Evolutionary conservation across 257 asterid genomes (phyloP).

Genomic region (Solanum phureja): DNA sequence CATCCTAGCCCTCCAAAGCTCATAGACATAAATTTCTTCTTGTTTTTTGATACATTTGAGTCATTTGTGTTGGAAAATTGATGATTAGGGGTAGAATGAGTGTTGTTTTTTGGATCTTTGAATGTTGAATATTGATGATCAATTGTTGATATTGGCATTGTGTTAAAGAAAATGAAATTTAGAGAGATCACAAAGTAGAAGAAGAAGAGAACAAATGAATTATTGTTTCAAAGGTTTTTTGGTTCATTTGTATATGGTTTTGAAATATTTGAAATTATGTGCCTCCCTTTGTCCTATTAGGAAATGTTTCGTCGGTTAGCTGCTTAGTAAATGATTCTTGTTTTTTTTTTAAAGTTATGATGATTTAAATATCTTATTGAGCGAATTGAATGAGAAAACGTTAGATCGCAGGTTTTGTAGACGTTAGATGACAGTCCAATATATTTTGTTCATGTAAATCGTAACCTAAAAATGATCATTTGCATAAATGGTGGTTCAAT

Average conservation of each 20-base stretch:
- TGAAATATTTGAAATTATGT: not conserved
- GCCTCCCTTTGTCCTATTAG: not conserved
- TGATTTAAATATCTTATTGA: not conserved
- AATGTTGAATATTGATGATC: not conserved
- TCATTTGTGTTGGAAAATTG: not conserved
- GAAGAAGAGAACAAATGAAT: not conserved
- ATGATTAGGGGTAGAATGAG: not conserved
- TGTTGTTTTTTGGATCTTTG: not conserved
- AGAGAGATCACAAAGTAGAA: not conserved
- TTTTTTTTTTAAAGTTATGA: too few species aligned
- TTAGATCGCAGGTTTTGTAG: not conserved
- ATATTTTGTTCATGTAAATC: not conserved
- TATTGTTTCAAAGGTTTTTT: not conserved
- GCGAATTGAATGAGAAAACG: not conserved
- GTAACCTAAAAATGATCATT: not conserved
- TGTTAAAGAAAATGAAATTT: not conserved
- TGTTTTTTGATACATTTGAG: constrained; percentile 12
- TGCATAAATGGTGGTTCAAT: not conserved
- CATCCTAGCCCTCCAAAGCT: constrained; percentile 42
- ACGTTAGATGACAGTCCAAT: not conserved
- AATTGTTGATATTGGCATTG: not conserved
- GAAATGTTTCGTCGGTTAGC: fast-evolving
- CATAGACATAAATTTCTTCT: constrained; percentile 10
- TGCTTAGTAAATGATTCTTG: not conserved
- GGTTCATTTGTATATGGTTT: not conserved